Evolutionary conservation across 495 filamentous ascomycete species (phyloP).

Genomic region (Penicillium diatomitis): DNA sequence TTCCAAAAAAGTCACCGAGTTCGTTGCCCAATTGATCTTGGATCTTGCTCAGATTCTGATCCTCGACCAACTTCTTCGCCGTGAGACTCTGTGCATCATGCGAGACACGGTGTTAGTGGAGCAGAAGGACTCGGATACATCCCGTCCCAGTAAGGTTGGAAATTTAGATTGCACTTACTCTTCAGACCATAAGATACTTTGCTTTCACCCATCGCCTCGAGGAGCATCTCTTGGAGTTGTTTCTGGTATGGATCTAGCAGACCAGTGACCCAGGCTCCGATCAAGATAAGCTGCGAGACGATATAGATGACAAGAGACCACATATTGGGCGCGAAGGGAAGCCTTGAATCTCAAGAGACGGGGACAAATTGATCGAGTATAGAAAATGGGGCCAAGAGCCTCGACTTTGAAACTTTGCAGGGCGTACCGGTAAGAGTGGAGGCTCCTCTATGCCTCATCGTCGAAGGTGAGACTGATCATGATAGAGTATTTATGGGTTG

Average conservation of each 20-base stretch:
- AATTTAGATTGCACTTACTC: conserved; percentile 12
- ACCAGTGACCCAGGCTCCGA: conserved; percentile 27
- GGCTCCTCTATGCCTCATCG: background rate
- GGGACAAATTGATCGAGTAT: too few species aligned
- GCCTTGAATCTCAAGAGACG: too few species aligned
- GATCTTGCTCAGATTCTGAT: conserved; percentile 27
- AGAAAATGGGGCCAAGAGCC: background rate
- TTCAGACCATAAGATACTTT: conserved; percentile 33
- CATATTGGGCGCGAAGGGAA: conserved; percentile 6
- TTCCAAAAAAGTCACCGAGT: conserved; percentile 16
- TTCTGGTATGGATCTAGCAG: conserved; percentile 27
- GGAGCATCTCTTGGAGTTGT: conserved; percentile 34
- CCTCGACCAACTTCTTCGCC: conserved; percentile 24
- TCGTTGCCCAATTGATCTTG: conserved; percentile 25
- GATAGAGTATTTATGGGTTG: background rate
- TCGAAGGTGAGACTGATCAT: too few species aligned
- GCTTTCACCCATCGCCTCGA: conserved; percentile 46
- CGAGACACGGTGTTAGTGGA: background rate
- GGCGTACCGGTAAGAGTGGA: too few species aligned
- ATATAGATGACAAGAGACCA: conserved; percentile 19
- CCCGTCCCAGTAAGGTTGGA: background rate
- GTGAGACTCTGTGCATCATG: conserved; percentile 15
- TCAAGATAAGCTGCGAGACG: conserved; percentile 11
- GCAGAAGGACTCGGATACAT: background rate
- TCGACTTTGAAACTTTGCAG: background rate